A percentile compares a stretch with the other conserved stretches of the same genome.
phyloP scores from a whole-genome alignment of 169 alveolate genomes.

The Eimeria acervulina region DNA sequence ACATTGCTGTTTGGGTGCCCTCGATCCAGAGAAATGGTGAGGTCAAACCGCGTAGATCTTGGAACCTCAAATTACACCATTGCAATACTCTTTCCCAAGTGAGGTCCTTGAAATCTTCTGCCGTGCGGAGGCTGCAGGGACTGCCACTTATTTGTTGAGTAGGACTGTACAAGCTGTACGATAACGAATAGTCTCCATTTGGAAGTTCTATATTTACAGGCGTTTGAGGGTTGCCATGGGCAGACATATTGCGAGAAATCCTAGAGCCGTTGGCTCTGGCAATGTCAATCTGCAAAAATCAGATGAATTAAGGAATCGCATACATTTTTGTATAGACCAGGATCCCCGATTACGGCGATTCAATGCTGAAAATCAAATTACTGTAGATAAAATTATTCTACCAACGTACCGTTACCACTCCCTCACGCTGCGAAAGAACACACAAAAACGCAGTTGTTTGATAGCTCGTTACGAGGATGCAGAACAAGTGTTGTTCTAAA shows the following conservation, averaged over 20 bases:
- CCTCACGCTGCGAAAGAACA: constrained; percentile 58
- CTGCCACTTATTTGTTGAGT: constrained; percentile 51
- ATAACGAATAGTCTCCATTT: constrained; percentile 30
- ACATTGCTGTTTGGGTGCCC: constrained; percentile 69
- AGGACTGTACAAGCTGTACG: constrained; percentile 61
- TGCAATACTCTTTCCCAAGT: constrained; percentile 41
- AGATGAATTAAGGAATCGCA: neutral
- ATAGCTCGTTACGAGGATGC: too few relatives aligned
- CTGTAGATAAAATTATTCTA: neutral
- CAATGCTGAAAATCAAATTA: neutral
- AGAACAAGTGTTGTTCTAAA: too few relatives aligned
- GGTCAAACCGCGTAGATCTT: constrained; percentile 15
- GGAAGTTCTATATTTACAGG: constrained; percentile 42
- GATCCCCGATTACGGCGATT: neutral
- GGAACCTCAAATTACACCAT: constrained; percentile 48
- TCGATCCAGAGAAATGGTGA: constrained; percentile 62
- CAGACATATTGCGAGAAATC: constrained; percentile 37
- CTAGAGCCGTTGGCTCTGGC: constrained; percentile 63
- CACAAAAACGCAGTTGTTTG: neutral
- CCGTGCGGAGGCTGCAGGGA: constrained; percentile 56
- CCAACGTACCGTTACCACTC: constrained; percentile 61
- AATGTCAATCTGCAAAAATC: constrained; percentile 25
- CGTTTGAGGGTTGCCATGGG: constrained; percentile 30
- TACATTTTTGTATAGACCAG: neutral
- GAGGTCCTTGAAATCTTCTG: constrained; percentile 15